phyloP scores from a whole-genome alignment of 2,329 filamentous ascomycete species.

The Zasmidium citrigriseum region DNA sequence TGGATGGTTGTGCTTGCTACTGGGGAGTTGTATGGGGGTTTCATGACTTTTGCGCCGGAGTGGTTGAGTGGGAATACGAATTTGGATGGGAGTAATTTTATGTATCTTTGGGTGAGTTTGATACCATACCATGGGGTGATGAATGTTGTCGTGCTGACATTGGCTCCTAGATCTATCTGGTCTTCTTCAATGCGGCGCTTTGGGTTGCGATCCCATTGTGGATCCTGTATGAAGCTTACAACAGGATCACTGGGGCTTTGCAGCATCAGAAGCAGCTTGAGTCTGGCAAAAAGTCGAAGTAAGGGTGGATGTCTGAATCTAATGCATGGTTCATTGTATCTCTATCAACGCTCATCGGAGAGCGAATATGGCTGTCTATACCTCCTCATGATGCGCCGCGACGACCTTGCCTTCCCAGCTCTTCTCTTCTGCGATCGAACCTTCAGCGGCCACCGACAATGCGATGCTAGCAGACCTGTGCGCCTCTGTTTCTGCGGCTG shows the following conservation, averaged over 20 bases:
- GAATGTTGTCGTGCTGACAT: background rate
- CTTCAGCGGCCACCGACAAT: background rate
- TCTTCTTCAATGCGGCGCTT: slow-evolving; percentile 62
- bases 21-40: slow-evolving; percentile 65
- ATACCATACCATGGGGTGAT: no score
- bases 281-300: slow-evolving; percentile 19
- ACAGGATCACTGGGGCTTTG: slow-evolving; percentile 36
- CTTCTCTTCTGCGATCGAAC: background rate
- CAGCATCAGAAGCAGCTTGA: slow-evolving; percentile 10
- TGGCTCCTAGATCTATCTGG: slow-evolving; percentile 47
- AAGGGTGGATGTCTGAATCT: background rate
- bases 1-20: slow-evolving; percentile 61
- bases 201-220: slow-evolving; percentile 63
- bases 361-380: background rate
- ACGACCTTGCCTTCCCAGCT: background rate
- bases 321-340: background rate
- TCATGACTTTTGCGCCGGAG: slow-evolving; percentile 67
- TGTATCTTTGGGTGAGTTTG: slow-evolving; percentile 58
- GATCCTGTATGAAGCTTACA: slow-evolving; percentile 56
- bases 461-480: background rate
- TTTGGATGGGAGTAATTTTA: slow-evolving; percentile 60
- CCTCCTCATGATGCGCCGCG: background rate
- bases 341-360: background rate
- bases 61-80: slow-evolving; percentile 62
- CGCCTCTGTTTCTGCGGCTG: background rate